Base-by-base conservation (phyloP, 176 grass and related monocot species). In the Carex kokanica region DNA sequence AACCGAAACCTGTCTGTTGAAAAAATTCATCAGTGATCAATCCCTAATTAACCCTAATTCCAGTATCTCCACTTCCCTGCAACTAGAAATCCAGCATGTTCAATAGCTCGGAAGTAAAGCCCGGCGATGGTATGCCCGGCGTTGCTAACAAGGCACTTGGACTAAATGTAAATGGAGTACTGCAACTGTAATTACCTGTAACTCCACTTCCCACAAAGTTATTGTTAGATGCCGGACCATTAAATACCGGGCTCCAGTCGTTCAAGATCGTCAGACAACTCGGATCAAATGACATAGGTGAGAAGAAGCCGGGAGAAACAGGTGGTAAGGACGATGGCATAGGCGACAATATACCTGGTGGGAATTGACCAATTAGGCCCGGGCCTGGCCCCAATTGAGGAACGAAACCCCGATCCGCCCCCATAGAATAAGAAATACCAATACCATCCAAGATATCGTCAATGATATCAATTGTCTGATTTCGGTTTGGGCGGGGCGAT, bases 211-310 rank as follows among this genome's bases (percentile, higher is more conserved):
- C 80, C 1, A 14, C 1, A 56, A 66, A 64, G 29, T 80, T 25
- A 66, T 45, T 29, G 74, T 21, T 45, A 72, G 52, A 73, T n/a
- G 40, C 10, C 17, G 81, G 27, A 83, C 34, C 47, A 18, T 61
- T 60, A n/a, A 99, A 85, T 72, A 93, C 87, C 0, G 97, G 97
- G 83, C 89, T 99, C 18, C 90, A 71, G 58, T 96, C 93, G 64
- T 93, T 85, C 45, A 99, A 82, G 81, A 90, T 93, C 78, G 86
- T 89, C 59, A 96, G 31, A 79, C 56, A 41, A 78, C 65, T 89
- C 10, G 86, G 34, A 82, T 99, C 97, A 59, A 92, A 95, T 2
- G 87, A 75, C 7, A 84, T 80, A 32, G 97, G 93, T 23, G 91
- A 95, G 91, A 99, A 99, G 34, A 87, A 64, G 3, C 81, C 86